Conservation (phyloP, 495 filamentous ascomycete genomes). For the Alectoria sarmentosa region DNA sequence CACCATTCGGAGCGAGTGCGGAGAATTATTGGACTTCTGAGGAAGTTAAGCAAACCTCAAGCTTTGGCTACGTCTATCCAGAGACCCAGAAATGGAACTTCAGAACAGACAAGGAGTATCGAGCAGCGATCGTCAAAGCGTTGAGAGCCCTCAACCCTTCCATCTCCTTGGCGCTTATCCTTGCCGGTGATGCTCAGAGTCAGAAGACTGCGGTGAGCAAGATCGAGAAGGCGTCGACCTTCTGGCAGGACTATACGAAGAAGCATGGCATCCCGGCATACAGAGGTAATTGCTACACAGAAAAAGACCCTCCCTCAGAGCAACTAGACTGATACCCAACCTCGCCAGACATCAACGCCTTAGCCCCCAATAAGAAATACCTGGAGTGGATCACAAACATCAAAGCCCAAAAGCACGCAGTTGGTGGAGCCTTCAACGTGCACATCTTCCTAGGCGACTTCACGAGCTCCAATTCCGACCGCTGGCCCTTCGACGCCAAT, state of each 20-base stretch:
- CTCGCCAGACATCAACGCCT: neutral
- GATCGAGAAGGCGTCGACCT: neutral
- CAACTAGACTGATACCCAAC: neutral
- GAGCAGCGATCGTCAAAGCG: neutral
- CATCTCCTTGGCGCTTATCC: neutral
- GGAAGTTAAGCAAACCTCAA: neutral
- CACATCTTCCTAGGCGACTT: neutral
- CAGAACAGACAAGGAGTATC: neutral
- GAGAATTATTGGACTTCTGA: too few species aligned
- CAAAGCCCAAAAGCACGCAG: neutral
- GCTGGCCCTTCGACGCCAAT: neutral
- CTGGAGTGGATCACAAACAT: neutral
- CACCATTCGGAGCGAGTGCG: conserved; percentile 35
- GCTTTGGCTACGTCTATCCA: conserved; percentile 44
- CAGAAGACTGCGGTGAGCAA: neutral
- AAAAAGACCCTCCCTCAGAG: neutral
- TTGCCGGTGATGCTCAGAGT: neutral
- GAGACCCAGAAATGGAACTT: conserved; percentile 37
- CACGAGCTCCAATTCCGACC: neutral
- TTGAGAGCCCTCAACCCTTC: neutral
- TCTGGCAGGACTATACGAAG: neutral
- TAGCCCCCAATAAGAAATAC: neutral
- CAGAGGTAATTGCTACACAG: neutral
- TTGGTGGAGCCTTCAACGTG: neutral
- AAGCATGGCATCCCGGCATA: neutral